Evolutionary conservation across 768 basidiomycete genomes (phyloP).

Genomic region (Suillus tomentosus): DNA sequence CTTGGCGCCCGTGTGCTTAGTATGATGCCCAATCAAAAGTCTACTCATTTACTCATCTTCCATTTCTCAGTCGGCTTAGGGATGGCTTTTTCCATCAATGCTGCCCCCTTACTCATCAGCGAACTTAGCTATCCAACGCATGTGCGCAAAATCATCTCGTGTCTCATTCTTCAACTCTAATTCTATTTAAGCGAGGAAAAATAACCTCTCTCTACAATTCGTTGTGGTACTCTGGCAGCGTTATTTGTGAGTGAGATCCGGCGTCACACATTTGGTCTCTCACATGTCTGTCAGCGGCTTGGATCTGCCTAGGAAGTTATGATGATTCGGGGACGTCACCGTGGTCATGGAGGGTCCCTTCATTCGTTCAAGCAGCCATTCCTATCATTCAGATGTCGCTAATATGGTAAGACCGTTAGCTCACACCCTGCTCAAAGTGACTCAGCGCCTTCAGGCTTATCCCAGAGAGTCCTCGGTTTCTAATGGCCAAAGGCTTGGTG

Average conservation of each 20-base stretch:
- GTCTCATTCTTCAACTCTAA: background rate
- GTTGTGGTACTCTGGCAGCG: conserved; percentile 75
- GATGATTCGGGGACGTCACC: conserved; percentile 35
- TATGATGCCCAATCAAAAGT: background rate
- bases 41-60: background rate
- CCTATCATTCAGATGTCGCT: conserved; percentile 57
- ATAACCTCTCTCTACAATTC: conserved; percentile 70
- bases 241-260: conserved; percentile 40
- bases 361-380: conserved; percentile 59
- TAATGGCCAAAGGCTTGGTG: conserved; percentile 62
- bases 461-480: conserved; percentile 69
- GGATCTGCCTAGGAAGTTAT: conserved; percentile 48
- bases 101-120: conserved; percentile 63
- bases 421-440: background rate
- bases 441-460: conserved; percentile 46
- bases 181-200: conserved; percentile 45
- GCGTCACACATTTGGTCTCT: background rate
- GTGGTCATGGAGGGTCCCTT: conserved; percentile 70
- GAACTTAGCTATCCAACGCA: conserved; percentile 75
- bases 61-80: conserved; percentile 57
- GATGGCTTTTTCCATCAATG: conserved; percentile 60
- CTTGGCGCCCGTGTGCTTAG: conserved; percentile 54
- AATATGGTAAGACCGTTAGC: conserved; percentile 45
- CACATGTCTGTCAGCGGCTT: conserved; percentile 37
- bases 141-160: conserved; percentile 34